Conservation (phyloP, 495 filamentous ascomycete genomes). For the Penicillium bialowiezense region DNA sequence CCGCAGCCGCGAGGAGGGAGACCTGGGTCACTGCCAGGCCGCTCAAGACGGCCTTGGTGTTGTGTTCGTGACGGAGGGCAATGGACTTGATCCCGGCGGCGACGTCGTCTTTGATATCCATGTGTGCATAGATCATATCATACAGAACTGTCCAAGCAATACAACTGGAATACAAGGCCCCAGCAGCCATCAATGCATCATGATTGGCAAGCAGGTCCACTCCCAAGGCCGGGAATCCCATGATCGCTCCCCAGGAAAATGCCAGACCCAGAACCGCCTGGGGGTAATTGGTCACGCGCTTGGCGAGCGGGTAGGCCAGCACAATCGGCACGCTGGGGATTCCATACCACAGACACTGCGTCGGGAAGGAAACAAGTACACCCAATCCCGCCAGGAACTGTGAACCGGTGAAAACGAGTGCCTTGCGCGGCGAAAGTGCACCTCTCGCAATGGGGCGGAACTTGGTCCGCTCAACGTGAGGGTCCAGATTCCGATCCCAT, state of each 20-base stretch:
- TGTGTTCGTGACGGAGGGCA: constrained; percentile 78
- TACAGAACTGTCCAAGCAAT: constrained; percentile 94
- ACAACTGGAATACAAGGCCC: constrained; percentile 77
- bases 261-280: constrained; percentile 89
- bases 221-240: constrained; percentile 93
- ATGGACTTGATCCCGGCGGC: constrained; percentile 95
- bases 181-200: constrained; percentile 63
- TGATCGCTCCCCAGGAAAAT: constrained; percentile 95
- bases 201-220: constrained; percentile 70
- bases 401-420: constrained; percentile 74
- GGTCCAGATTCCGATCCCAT: constrained; percentile 93
- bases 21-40: constrained; percentile 75
- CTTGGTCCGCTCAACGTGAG: constrained; percentile 80
- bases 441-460: constrained; percentile 85
- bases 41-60: constrained; percentile 82
- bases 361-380: constrained; percentile 82
- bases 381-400: constrained; percentile 80
- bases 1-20: constrained; percentile 74
- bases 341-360: constrained; percentile 80
- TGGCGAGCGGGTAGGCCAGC: constrained; percentile 82
- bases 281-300: constrained; percentile 91
- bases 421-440: constrained; percentile 72
- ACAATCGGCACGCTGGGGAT: constrained; percentile 83
- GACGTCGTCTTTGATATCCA: constrained; percentile 93
- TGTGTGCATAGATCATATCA: constrained; percentile 98